Evolutionary conservation across 805 yeast genomes (phyloP).

Genomic region (Ogataea populi-albae): DNA sequence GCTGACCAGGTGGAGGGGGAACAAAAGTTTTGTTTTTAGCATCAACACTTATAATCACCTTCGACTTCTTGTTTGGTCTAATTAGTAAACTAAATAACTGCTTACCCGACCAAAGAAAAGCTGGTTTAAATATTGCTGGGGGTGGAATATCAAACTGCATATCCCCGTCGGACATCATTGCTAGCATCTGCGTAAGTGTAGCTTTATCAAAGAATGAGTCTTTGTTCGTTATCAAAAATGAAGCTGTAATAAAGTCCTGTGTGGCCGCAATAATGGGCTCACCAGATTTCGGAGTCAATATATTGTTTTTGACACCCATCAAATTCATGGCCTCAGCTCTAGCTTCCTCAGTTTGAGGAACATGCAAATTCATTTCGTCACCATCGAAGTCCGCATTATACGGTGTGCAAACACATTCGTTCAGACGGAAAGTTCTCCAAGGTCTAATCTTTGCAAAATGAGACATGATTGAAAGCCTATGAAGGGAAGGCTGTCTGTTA

Average conservation of each 20-base stretch:
- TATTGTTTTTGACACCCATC: constrained; percentile 96
- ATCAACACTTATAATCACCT: constrained; percentile 85
- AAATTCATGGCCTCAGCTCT: constrained; percentile 97
- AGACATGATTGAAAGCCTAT: constrained; percentile 87
- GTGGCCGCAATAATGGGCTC: constrained; percentile 99
- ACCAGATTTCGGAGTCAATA: constrained; percentile 95
- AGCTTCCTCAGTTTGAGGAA: constrained; percentile 98
- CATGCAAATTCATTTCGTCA: constrained; percentile 98
- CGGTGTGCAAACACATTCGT: constrained; percentile 99
- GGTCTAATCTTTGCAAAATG: constrained; percentile 96
- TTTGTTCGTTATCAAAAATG: constrained; percentile 86
- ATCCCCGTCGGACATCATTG: constrained; percentile 95
- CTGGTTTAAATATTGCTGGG: constrained; percentile 90
- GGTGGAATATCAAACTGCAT: constrained; percentile 91
- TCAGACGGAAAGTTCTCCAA: constrained; percentile 95
- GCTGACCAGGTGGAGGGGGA: constrained; percentile 70
- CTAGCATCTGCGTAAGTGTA: constrained; percentile 71
- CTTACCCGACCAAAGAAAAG: constrained; percentile 93
- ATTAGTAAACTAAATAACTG: constrained; percentile 89
- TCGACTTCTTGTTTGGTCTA: constrained; percentile 71
- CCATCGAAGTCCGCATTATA: constrained; percentile 99
- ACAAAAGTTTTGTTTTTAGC: constrained; percentile 89
- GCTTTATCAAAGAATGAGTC: constrained; percentile 92
- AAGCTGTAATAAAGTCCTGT: constrained; percentile 98
- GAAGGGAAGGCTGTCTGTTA: constrained; percentile 97